Conservation (phyloP, 2,329 filamentous ascomycete genomes). For the Sporothrix pseudoabietina region DNA sequence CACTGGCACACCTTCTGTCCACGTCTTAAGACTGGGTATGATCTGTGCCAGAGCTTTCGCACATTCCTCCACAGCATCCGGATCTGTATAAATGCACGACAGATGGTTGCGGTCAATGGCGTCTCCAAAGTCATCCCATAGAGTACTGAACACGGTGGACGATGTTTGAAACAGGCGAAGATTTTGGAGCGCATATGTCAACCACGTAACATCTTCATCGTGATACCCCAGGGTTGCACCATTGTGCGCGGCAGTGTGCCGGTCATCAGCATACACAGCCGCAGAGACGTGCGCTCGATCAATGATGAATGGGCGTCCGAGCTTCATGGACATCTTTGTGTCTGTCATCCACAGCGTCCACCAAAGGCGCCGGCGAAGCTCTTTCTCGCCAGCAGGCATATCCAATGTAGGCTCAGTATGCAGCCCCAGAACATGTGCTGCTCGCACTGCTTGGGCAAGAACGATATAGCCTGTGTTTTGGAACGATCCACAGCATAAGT, state of each 20-base stretch:
- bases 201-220: constrained; percentile 43
- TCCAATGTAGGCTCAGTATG: constrained; percentile 49
- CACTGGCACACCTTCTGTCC: not conserved
- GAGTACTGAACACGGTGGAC: constrained; percentile 40
- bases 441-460: constrained; percentile 47
- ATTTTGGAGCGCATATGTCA: constrained; percentile 44
- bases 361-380: constrained; percentile 55
- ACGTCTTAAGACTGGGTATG: not conserved
- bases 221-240: constrained; percentile 36
- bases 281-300: constrained; percentile 42
- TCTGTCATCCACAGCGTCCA: constrained; percentile 55
- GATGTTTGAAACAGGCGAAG: constrained; percentile 43
- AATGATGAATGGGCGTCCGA: constrained; percentile 48
- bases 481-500: constrained; percentile 52
- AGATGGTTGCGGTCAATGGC: constrained; percentile 34
- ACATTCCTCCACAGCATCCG: constrained; percentile 36
- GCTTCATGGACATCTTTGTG: constrained; percentile 50
- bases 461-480: constrained; percentile 52
- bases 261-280: constrained; percentile 43
- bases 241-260: constrained; percentile 32
- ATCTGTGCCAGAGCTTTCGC: not conserved
- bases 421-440: constrained; percentile 52
- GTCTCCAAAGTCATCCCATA: constrained; percentile 40
- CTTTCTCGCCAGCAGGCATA: constrained; percentile 42
- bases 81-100: constrained; percentile 39